phyloP scores from a whole-genome alignment of 2,329 filamentous ascomycete species.

The Aspergillus chevalieri region DNA sequence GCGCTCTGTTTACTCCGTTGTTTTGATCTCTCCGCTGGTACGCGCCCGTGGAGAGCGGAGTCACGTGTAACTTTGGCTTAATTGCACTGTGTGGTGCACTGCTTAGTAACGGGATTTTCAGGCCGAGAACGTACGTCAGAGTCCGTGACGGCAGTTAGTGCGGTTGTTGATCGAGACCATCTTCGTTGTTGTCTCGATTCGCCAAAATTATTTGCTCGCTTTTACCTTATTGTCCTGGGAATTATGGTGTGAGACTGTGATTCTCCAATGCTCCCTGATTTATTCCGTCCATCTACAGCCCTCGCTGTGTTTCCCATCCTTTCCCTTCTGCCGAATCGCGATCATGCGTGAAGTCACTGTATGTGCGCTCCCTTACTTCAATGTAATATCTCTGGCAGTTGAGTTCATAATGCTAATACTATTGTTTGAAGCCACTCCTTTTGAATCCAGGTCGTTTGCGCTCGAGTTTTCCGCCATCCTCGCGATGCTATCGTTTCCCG shows the following conservation, averaged over 20 bases:
- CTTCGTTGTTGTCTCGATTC: background rate
- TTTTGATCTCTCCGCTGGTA: conserved; percentile 14
- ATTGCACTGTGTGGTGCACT: background rate
- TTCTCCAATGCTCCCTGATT: conserved; percentile 12
- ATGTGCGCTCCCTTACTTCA: conserved; percentile 8
- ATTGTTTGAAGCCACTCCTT: conserved; percentile 17
- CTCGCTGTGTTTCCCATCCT: conserved; percentile 21
- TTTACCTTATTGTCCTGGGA: conserved; percentile 8
- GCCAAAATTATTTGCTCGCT: background rate
- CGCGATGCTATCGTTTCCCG: conserved; percentile 12
- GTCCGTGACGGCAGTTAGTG: background rate
- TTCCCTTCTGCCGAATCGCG: conserved; percentile 11
- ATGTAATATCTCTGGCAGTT: background rate
- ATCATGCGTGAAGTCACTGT: conserved; percentile 28
- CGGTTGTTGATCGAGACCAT: background rate
- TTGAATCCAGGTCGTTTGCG: conserved; percentile 15
- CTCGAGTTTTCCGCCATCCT: conserved; percentile 11
- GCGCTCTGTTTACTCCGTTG: conserved; percentile 18
- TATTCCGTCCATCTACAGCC: conserved; percentile 9
- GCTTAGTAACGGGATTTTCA: background rate
- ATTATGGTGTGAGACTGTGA: conserved; percentile 19
- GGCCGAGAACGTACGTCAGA: conserved; percentile 21
- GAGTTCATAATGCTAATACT: conserved; percentile 2
- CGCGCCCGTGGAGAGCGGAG: conserved; percentile 13
- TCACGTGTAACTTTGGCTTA: conserved; percentile 12